Percentiles rank a stretch among this genome's conserved stretches.
Evolutionary conservation across 768 basidiomycete species (phyloP).

Genomic region (Suillus subluteus): DNA sequence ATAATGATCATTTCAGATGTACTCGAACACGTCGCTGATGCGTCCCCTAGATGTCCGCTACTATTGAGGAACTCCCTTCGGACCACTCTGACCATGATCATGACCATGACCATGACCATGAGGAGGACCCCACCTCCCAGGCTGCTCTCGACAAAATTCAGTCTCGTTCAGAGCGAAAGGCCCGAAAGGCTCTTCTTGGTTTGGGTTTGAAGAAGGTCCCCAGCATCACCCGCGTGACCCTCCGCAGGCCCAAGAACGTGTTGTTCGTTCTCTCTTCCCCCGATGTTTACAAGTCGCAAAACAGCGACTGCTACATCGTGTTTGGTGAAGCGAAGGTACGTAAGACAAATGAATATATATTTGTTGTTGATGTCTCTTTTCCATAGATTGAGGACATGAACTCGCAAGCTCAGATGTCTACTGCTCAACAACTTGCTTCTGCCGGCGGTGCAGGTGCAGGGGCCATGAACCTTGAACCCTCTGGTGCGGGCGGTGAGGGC

Average conservation of each 20-base stretch:
- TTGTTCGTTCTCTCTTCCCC: constrained; percentile 92
- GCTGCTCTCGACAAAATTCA: constrained; percentile 92
- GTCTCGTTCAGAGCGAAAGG: constrained; percentile 93
- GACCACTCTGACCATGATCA: constrained; percentile 81
- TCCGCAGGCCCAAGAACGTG: constrained; percentile 94
- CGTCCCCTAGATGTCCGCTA: constrained; percentile 66
- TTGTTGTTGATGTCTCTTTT: not conserved
- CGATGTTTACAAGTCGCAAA: constrained; percentile 97
- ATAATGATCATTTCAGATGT: constrained; percentile 31
- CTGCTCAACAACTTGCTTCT: constrained; percentile 77
- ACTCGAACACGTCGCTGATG: constrained; percentile 28
- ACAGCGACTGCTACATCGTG: constrained; percentile 98
- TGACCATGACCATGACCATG: constrained; percentile 67
- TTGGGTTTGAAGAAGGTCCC: constrained; percentile 93
- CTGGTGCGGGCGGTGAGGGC: constrained; percentile 51
- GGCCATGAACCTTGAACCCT: constrained; percentile 51
- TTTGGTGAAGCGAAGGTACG: constrained; percentile 94
- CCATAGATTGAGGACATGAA: constrained; percentile 88
- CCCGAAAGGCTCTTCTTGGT: constrained; percentile 88
- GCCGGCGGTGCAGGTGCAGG: constrained; percentile 48
- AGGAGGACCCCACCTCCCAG: constrained; percentile 84
- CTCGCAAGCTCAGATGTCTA: constrained; percentile 72
- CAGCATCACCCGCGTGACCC: constrained; percentile 92
- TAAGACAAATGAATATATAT: not conserved
- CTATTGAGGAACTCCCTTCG: constrained; percentile 82